These are phyloP conservation scores for Durotheca rogersii DNA, from an alignment of 495 filamentous ascomycete species.

Conservation along the genomic window DNA sequence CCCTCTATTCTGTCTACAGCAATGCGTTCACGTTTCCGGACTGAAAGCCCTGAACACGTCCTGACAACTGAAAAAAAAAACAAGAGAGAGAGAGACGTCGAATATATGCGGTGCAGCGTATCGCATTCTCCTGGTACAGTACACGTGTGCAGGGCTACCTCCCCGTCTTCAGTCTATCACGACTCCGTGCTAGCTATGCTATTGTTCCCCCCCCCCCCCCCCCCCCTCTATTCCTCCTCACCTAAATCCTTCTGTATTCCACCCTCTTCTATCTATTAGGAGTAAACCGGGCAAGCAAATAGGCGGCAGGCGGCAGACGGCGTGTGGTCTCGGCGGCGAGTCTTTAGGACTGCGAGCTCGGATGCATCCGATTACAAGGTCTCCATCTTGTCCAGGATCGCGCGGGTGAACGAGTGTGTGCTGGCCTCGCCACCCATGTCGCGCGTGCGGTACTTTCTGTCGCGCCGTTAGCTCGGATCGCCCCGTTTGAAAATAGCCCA, in stretches of 20 bases:
- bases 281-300: no score
- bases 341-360: constrained; percentile 3
- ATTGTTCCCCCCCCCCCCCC: not conserved
- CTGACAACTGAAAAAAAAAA: no score
- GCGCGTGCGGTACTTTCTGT: constrained; percentile 77
- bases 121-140: constrained; percentile 2
- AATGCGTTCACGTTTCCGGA: no score
- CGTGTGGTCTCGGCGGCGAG: constrained; percentile 18
- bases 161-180: constrained; percentile 6
- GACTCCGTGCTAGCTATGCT: constrained; percentile 13
- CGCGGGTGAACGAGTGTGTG: constrained; percentile 92
- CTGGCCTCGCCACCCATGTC: constrained; percentile 91
- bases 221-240: no score
- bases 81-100: no score
- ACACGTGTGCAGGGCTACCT: not conserved
- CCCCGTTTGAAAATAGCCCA: not conserved
- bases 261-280: no score
- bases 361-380: constrained; percentile 31
- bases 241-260: no score
- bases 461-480: constrained; percentile 32
- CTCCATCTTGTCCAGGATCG: constrained; percentile 93
- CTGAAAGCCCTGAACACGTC: no score
- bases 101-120: not conserved
- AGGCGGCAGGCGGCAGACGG: constrained; percentile 21
- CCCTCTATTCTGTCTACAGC: no score